Conservation (phyloP, 106 monocot genomes). For the Platanthera zijinensis region DNA sequence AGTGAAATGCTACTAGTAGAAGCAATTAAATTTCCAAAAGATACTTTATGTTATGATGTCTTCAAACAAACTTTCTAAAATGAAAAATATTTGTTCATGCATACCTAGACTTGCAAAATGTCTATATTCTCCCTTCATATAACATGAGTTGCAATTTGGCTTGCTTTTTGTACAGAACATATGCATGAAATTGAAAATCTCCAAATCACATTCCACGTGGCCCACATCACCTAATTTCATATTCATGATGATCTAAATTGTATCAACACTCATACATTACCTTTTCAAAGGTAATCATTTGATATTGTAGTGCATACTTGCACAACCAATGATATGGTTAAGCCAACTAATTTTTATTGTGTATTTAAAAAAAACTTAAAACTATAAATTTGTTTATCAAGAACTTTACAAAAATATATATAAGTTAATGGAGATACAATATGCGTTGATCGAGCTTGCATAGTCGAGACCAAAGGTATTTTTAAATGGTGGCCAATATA, state of each 20-base stretch:
- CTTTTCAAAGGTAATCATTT: constrained; percentile 76
- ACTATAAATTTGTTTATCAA: background rate
- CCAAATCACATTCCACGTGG: background rate
- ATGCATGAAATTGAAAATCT: constrained; percentile 22
- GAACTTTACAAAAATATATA: background rate
- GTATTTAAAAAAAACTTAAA: background rate
- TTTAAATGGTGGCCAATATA: constrained; percentile 74
- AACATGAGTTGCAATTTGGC: constrained; percentile 73
- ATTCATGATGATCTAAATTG: background rate
- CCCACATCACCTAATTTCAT: background rate
- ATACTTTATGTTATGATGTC: background rate
- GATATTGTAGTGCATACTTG: constrained; percentile 82
- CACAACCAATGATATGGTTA: background rate
- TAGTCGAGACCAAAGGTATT: constrained; percentile 60
- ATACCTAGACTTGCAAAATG: constrained; percentile 68
- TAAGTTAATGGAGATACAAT: constrained; percentile 29
- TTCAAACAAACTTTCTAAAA: background rate
- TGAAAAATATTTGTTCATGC: background rate
- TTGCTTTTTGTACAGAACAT: constrained; percentile 77
- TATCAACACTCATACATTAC: constrained; percentile 14
- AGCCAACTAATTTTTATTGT: background rate
- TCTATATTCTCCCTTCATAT: constrained; percentile 67
- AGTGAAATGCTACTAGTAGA: background rate
- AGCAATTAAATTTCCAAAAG: background rate
- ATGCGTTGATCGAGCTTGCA: constrained; percentile 55